phyloP scores from a whole-genome alignment of 352 stramenopile genomes.

The Pythium brachiatum region DNA sequence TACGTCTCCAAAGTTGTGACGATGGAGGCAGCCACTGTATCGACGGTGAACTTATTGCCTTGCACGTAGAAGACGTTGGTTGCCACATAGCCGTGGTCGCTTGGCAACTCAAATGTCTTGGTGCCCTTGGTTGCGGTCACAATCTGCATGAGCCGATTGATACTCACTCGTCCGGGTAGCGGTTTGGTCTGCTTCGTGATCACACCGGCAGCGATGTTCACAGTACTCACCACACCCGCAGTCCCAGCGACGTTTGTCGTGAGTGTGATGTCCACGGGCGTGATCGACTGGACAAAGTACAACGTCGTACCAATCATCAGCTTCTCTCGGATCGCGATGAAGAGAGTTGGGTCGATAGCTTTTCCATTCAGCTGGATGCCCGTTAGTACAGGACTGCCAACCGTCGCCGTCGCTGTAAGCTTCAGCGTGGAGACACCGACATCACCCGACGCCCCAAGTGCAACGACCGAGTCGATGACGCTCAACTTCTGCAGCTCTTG shows the following conservation, averaged over 20 bases:
- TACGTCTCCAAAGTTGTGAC: constrained; percentile 42
- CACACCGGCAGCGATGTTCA: constrained; percentile 35
- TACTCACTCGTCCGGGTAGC: constrained; percentile 47
- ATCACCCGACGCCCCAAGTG: constrained; percentile 44
- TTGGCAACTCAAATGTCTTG: constrained; percentile 40
- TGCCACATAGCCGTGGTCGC: constrained; percentile 34
- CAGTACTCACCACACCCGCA: constrained; percentile 15
- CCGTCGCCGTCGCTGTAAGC: constrained; percentile 41
- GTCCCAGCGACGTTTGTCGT: constrained; percentile 19
- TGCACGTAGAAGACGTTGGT: constrained; percentile 41
- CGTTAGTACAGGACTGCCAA: constrained; percentile 33
- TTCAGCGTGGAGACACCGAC: constrained; percentile 57
- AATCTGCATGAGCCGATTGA: constrained; percentile 43
- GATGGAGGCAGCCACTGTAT: constrained; percentile 17
- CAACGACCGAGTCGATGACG: constrained; percentile 56
- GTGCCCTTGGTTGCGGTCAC: constrained; percentile 34
- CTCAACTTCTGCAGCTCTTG: constrained; percentile 72
- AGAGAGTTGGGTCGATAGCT: constrained; percentile 57
- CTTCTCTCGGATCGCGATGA: constrained; percentile 58
- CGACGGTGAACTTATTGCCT: constrained; percentile 37
- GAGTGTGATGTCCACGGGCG: constrained; percentile 44
- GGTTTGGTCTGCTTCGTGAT: constrained; percentile 52
- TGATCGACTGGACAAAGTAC: constrained; percentile 48
- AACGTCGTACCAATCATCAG: constrained; percentile 31
- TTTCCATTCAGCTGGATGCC: constrained; percentile 39